Evolutionary conservation across 2,329 filamentous ascomycete species (phyloP), one percentile per base, ranked within the genome.

Genomic region (Herpotrichia juniperi): DNA sequence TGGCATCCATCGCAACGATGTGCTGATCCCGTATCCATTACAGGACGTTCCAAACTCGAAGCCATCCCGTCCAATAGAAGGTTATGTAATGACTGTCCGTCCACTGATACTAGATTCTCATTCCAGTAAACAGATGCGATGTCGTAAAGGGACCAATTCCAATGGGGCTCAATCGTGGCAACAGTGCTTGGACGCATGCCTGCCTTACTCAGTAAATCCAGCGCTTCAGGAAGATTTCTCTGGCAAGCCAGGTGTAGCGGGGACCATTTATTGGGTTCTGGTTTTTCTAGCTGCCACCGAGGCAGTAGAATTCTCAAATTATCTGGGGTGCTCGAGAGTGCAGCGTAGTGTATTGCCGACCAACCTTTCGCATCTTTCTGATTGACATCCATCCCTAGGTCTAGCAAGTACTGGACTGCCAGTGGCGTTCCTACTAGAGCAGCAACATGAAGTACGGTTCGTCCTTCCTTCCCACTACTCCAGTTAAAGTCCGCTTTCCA

Each of bases 201-300:
- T 3, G 34, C 44, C 16, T 51, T 9, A 3, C 39, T 1, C 17
- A 57, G 22, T 2, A 57, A 26, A 24, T 51, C 40, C 10, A 57
- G 17, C 10, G 54, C 47, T 12, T 49, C 39, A 3, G 42, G 32
- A 4, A 12, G 12, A 22, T 51, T 54, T 14, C 25, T 35, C 17
- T 31, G 24, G 25, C 53, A 56, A 11, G 53, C 53, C 6, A 56
- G 24, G 19, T 56, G 53, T 11, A 53, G 47, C 16, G 53, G 53
- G 3, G 53, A 46, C 50, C 53, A 56, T 1, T 2, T 31, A 19
- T 28, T 40, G 2, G 7, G 11, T 2, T 44, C 39, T 5, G 14
- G 16, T 6, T n/a, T 14, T 3, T 30, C 21, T 21, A 2, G 4
- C 10, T 25, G 2, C 21, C 26, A 44, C 2, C 39, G 30, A 19